phyloP scores from a whole-genome alignment of 768 basidiomycete species.

The Kwoniella mangroviensis region DNA sequence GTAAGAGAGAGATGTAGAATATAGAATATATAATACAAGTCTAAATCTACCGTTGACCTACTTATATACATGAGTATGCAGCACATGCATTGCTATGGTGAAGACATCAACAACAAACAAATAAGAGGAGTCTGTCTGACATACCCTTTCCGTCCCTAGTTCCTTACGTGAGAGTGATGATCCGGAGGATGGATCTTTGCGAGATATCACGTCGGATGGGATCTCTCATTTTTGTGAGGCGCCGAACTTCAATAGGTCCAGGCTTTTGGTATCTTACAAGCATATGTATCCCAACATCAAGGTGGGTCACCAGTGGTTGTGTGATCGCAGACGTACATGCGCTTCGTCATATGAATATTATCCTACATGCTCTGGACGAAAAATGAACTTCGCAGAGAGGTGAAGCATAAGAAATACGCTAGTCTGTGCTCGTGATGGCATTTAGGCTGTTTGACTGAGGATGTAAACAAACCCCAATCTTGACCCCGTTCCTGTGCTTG shows the following conservation, averaged over 20 bases:
- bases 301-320: too few relatives aligned
- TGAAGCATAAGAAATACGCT: too few relatives aligned
- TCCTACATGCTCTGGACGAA: not conserved
- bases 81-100: not conserved
- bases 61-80: not conserved
- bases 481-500: not conserved
- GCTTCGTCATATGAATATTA: too few relatives aligned
- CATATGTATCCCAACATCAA: not conserved
- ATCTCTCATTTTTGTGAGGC: not conserved
- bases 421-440: too few relatives aligned
- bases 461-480: not conserved
- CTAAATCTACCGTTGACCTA: too few relatives aligned
- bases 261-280: not conserved
- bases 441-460: not conserved
- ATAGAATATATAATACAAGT: too few relatives aligned
- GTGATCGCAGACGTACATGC: too few relatives aligned
- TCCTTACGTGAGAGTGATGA: slow-evolving; percentile 3
- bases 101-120: not conserved
- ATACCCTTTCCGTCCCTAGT: not conserved
- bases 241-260: not conserved
- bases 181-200: not conserved
- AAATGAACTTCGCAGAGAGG: too few relatives aligned
- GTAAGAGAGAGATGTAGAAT: too few relatives aligned
- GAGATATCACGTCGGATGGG: not conserved
- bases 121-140: not conserved